Percentiles rank a stretch among this genome's conserved stretches.
These are phyloP conservation scores for Arabidopsis suecica DNA, from an alignment of 345 rosid species.

Conservation along the genomic window DNA sequence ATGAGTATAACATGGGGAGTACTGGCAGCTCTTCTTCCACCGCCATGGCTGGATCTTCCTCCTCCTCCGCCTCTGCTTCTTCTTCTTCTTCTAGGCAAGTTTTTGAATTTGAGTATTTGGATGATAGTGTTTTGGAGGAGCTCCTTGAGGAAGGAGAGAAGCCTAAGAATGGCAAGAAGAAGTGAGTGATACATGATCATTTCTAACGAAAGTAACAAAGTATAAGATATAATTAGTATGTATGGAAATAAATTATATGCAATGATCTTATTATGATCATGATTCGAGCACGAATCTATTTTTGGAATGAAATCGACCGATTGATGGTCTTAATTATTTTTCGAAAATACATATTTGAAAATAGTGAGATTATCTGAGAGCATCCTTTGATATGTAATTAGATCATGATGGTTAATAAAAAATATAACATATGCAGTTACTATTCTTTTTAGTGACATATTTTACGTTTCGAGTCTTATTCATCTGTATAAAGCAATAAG, in stretches of 20 bases:
- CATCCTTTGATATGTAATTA: background rate
- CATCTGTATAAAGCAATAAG: background rate
- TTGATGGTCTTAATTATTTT: background rate
- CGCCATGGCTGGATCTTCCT: constrained; percentile 28
- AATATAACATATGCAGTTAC: background rate
- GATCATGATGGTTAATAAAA: background rate
- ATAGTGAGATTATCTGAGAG: background rate
- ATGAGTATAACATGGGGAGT: constrained; percentile 60
- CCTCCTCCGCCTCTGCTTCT: constrained; percentile 45
- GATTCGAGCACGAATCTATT: background rate
- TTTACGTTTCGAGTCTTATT: background rate
- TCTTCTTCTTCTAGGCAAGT: constrained; percentile 64
- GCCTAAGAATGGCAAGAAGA: constrained; percentile 38
- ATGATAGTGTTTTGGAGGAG: constrained; percentile 77
- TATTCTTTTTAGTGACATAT: background rate
- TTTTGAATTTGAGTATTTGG: constrained; percentile 78
- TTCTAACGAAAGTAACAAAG: background rate
- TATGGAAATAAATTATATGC: background rate
- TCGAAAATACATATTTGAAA: background rate
- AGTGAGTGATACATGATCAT: constrained; percentile 22
- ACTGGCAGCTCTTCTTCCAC: constrained; percentile 31
- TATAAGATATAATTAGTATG: background rate
- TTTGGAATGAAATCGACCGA: background rate
- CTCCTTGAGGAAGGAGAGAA: constrained; percentile 73
- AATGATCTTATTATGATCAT: constrained; percentile 6